phyloP scores from a whole-genome alignment of 441 rosid species.

The Brassica hybrid region DNA sequence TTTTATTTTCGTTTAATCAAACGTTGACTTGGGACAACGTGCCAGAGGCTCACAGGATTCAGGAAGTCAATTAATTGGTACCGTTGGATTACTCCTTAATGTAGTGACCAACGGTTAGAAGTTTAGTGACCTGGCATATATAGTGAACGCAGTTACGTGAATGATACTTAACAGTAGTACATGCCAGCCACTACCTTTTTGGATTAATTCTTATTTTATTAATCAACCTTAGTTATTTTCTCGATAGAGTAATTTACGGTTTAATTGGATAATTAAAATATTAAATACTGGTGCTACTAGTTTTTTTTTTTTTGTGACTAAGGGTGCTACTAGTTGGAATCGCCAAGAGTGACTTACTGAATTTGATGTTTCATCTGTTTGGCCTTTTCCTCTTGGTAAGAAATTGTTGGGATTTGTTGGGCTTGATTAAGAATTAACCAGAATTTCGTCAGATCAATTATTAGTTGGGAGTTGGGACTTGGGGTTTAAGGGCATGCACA shows the following conservation, averaged over 20 bases:
- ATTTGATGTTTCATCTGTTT: neutral
- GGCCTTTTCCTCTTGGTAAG: too few relatives aligned
- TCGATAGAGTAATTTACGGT: too few relatives aligned
- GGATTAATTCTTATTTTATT: neutral
- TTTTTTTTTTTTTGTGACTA: too few relatives aligned
- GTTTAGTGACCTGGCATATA: constrained; percentile 15
- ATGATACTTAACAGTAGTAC: constrained; percentile 2
- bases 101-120: constrained; percentile 22
- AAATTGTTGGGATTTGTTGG: too few relatives aligned
- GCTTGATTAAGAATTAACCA: too few relatives aligned
- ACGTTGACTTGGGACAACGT: constrained; percentile 16
- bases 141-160: neutral
- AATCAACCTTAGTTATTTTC: too few relatives aligned
- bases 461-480: neutral
- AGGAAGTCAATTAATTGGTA: neutral
- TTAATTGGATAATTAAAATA: too few relatives aligned
- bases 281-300: too few relatives aligned
- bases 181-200: constrained; percentile 27
- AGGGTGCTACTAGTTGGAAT: too few relatives aligned
- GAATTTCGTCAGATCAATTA: too few relatives aligned
- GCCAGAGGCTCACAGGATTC: neutral
- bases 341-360: neutral
- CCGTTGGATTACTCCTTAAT: constrained; percentile 18
- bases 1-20: neutral
- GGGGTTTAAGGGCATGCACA: too few relatives aligned